A percentile compares a stretch with the other conserved stretches of the same genome.
Evolutionary conservation across 441 rosid species (phyloP).

Genomic region (Flueggea neowawraea): DNA sequence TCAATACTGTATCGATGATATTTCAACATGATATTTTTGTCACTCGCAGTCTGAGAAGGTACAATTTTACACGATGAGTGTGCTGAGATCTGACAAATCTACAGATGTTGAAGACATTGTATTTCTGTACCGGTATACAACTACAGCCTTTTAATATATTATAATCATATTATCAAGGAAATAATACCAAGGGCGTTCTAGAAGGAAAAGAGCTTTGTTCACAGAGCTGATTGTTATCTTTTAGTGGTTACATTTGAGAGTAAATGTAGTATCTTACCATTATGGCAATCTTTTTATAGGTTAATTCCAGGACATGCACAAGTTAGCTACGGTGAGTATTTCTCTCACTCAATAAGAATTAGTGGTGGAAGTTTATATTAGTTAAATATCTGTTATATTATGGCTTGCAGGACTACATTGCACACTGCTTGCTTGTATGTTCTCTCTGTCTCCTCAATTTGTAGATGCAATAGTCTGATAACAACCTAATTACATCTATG

Average conservation of each 20-base stretch:
- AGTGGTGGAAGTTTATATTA: conserved; percentile 8
- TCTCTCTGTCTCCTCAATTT: not conserved
- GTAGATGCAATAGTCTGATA: not conserved
- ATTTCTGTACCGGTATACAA: conserved; percentile 76
- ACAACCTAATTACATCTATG: not conserved
- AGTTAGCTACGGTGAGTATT: conserved; percentile 79
- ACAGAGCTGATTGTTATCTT: too few relatives aligned
- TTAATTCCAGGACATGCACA: conserved; percentile 84
- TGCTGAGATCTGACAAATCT: conserved; percentile 68
- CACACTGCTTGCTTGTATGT: conserved; percentile 80
- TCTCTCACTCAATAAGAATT: conserved; percentile 3
- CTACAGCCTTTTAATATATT: not conserved
- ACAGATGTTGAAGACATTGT: conserved; percentile 68
- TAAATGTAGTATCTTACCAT: too few relatives aligned
- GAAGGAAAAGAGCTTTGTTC: too few relatives aligned
- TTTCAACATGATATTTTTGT: conserved; percentile 9
- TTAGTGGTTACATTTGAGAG: too few relatives aligned
- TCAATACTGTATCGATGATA: not conserved
- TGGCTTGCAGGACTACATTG: conserved; percentile 78
- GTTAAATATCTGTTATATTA: conserved; percentile 11
- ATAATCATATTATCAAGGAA: too few relatives aligned
- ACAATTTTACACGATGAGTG: conserved; percentile 88
- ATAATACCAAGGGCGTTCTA: too few relatives aligned
- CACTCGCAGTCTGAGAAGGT: conserved; percentile 68
- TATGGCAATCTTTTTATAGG: conserved; percentile 35